These are phyloP conservation scores for Francoa sonchifolia DNA, from an alignment of 441 rosid genomes.

Conservation along the genomic window DNA sequence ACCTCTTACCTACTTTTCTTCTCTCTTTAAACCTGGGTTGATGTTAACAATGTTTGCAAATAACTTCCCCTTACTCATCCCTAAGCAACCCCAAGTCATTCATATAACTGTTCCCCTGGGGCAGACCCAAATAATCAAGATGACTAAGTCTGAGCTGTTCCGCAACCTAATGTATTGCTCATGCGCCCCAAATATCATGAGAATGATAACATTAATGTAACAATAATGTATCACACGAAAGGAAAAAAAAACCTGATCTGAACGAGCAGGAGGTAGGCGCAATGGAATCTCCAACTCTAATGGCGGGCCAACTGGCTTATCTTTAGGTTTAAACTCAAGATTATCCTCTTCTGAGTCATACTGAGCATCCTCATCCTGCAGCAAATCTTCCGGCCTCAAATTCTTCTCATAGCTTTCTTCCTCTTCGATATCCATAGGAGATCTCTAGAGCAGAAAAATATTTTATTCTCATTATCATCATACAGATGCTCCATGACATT, in stretches of 20 bases:
- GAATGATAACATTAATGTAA: neutral
- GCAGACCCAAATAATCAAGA: no score
- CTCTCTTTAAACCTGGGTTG: no score
- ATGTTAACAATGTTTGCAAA: no score
- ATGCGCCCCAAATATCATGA: neutral
- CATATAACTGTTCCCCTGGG: no score
- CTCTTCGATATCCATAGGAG: slow-evolving; percentile 70
- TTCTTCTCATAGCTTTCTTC: slow-evolving; percentile 63
- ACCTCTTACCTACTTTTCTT: no score
- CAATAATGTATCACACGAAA: neutral
- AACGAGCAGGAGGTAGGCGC: slow-evolving; percentile 68
- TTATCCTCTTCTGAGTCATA: slow-evolving; percentile 82
- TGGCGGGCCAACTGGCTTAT: slow-evolving; percentile 88
- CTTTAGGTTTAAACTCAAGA: slow-evolving; percentile 55
- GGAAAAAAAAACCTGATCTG: slow-evolving; percentile 41
- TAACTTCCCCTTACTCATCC: no score
- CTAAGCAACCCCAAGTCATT: no score
- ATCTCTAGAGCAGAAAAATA: slow-evolving; percentile 35
- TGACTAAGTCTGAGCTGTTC: no score
- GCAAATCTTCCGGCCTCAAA: slow-evolving; percentile 58
- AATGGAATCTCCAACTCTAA: slow-evolving; percentile 78
- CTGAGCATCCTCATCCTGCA: slow-evolving; percentile 66
- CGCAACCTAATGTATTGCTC: neutral
- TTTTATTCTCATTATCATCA: neutral
- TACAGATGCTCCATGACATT: neutral